A percentile compares a stretch with the other conserved stretches of the same genome.
These are phyloP conservation scores for Colletotrichum lini DNA, from an alignment of 2,329 filamentous ascomycete species.

Conservation along the genomic window DNA sequence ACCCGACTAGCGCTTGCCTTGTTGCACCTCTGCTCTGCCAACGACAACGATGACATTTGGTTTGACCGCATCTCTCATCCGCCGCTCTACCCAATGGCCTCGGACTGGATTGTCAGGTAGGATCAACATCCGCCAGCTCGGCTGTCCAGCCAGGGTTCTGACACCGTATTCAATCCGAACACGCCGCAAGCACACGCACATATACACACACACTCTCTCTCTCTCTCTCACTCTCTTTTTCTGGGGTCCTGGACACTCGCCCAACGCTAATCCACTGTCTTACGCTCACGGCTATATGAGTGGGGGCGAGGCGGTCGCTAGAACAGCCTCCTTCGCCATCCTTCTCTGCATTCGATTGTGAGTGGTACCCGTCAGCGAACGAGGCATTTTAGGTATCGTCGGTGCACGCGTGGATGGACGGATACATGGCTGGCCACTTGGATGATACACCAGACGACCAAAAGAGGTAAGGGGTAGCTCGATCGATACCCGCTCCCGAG, in stretches of 20 bases:
- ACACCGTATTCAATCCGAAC: constrained; percentile 20
- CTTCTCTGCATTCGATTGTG: constrained; percentile 18
- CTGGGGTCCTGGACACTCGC: background rate
- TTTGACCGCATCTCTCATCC: constrained; percentile 33
- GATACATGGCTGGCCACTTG: constrained; percentile 13
- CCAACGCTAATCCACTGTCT: constrained; percentile 16
- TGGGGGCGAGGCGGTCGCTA: constrained; percentile 40
- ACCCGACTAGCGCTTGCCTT: background rate
- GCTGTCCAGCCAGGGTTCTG: constrained; percentile 3
- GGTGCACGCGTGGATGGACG: constrained; percentile 2
- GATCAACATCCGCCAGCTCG: constrained; percentile 36
- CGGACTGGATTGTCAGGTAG: constrained; percentile 40
- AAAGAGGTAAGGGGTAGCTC: constrained; percentile 5
- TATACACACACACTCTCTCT: no score
- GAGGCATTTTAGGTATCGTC: constrained; percentile 16
- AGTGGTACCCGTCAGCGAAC: constrained; percentile 30
- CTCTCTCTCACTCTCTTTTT: no score
- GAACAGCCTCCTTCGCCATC: constrained; percentile 30
- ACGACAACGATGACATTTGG: constrained; percentile 4
- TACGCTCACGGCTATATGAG: constrained; percentile 22
- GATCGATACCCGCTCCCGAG: constrained; percentile 14
- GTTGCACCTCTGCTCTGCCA: background rate
- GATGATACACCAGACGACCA: constrained; percentile 12
- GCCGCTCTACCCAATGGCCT: constrained; percentile 28
- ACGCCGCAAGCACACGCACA: constrained; percentile 1